Evolutionary conservation across 2,329 filamentous ascomycete genomes (phyloP), one percentile per base, ranked within the genome.

Genomic region (Alternaria tenuissima): DNA sequence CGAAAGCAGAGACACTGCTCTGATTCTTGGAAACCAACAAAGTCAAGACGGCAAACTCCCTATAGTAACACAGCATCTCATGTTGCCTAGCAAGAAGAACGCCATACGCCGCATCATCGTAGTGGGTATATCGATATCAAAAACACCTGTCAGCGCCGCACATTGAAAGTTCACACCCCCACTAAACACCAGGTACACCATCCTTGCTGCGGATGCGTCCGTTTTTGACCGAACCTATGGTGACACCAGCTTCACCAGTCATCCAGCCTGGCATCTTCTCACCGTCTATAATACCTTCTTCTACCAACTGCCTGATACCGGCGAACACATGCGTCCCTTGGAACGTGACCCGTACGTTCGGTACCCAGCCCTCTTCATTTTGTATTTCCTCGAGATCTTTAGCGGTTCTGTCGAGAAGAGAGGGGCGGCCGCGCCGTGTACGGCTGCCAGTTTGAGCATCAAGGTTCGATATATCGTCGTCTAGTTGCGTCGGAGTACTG

Each of bases 231-330:
- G 87, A 85, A 0, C 91, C 91, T 38, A 89, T 84, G 54, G 91
- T 95, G 5, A 95, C 88, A 0, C 89, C 91, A 44, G 93, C 91
- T 71, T 96, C 93, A 2, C 93, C 93, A 1, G 92, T 95, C 89
- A 96, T 90, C 92, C 93, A 96, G 0, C 91, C 91, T 0, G 93
- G 93, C 90, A 96, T 94, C 55, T 83, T 86, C 70, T 89, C 85
- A 1, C 92, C 90, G 73, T 96, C 88, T 26, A 96, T 82, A 52
- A 91, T 84, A 0, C 92, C 92, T 16, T 87, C 81, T 76, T 96
- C 92, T 0, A 94, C 90, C 32, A 96, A 83, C 71, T 90, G 88
- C 48, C 92, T 85, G 24, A 96, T 84, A 0, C 93, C 93, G 0
- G 89, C 89, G 79, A 96, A 94, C 3, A 96, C 88, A 74, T 96